Base-by-base conservation (phyloP, 1,284 basidiomycete genomes). In the Puccinia novopanici region DNA sequence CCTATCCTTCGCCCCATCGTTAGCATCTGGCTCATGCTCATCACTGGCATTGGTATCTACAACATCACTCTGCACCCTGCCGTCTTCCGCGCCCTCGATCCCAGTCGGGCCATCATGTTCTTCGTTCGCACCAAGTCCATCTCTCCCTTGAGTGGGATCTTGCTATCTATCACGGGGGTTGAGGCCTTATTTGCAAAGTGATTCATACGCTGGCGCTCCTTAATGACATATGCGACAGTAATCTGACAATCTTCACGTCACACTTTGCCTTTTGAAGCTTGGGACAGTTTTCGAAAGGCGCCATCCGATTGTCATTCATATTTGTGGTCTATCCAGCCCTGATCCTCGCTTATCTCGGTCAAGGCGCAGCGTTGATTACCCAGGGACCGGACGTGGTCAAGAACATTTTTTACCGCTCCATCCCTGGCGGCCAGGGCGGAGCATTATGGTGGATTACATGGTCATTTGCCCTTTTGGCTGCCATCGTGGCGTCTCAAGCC, bases 161-260 rank as follows among this genome's bases (percentile, higher is more conserved):
- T 92, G 9, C 88, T 92, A 0, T 88, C 89, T 0, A 83, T 91
- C 27, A 91, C 91, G 0, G 91, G 91, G 0, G 90, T 89, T 82
- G 91, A 92, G 84, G 91, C 90, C 3, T 86, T 91, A 71, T 91
- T 91, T 84, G 90, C 90, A 48, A 90, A 90, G 89, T 90, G 74
- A 55, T 86, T 85, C 0, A 27, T 37, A 27, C 34, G 22, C 22
- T 65, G 37, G 12, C 37, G 22, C 71, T 85, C 10, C 89, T 89
- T 9, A 90, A 90, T 67, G 87, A 22, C 34, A 34, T 34, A 54
- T 88, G 83, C 88, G 88, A 79, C 45, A 84, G 12, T 5, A 63
- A 40, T 19, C 61, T 40, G 22, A 63, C 0, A 24, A 40, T 22
- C 24, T 45, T 83, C 70, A 1, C 9, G 37, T n/a, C 8, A 27